Conservation (phyloP, 2,329 filamentous ascomycete species). For the Scedosporium boydii region DNA sequence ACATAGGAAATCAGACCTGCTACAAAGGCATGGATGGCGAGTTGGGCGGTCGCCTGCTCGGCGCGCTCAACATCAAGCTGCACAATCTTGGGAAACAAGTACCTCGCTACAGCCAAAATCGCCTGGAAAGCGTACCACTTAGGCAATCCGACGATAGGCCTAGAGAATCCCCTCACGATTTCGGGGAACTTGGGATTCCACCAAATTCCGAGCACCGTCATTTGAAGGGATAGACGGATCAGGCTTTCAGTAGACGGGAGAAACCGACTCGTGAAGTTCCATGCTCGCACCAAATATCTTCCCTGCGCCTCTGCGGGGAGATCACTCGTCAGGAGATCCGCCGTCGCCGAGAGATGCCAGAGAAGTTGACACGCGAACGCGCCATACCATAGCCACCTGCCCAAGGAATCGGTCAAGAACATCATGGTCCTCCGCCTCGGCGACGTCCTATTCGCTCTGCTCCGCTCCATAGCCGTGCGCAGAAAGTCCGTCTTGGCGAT, state of each 20-base stretch:
- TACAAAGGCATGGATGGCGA: slow-evolving; percentile 46
- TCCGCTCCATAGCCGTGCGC: slow-evolving; percentile 63
- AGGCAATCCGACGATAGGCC: slow-evolving; percentile 48
- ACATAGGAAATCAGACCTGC: slow-evolving; percentile 43
- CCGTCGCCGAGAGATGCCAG: slow-evolving; percentile 36
- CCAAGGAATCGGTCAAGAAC: slow-evolving; percentile 31
- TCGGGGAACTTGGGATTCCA: slow-evolving; percentile 62
- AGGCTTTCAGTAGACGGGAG: slow-evolving; percentile 31
- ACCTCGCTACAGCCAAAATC: slow-evolving; percentile 46
- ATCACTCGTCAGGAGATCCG: slow-evolving; percentile 14
- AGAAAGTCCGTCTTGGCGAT: slow-evolving; percentile 77
- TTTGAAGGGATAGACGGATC: slow-evolving; percentile 36
- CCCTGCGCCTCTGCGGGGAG: not conserved
- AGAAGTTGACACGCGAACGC: slow-evolving; percentile 35
- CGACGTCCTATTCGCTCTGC: slow-evolving; percentile 27
- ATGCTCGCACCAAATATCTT: not conserved
- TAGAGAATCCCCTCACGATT: slow-evolving; percentile 48
- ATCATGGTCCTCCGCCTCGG: slow-evolving; percentile 24
- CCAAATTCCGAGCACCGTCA: slow-evolving; percentile 45
- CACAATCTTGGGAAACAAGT: slow-evolving; percentile 34
- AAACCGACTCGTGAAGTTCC: slow-evolving; percentile 16
- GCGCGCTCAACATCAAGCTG: slow-evolving; percentile 28
- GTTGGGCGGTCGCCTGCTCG: slow-evolving; percentile 28
- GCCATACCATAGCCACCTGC: slow-evolving; percentile 37
- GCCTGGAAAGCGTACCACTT: slow-evolving; percentile 60